Base-by-base conservation (phyloP, 2,329 filamentous ascomycete species). In the Elsinoe batatas region DNA sequence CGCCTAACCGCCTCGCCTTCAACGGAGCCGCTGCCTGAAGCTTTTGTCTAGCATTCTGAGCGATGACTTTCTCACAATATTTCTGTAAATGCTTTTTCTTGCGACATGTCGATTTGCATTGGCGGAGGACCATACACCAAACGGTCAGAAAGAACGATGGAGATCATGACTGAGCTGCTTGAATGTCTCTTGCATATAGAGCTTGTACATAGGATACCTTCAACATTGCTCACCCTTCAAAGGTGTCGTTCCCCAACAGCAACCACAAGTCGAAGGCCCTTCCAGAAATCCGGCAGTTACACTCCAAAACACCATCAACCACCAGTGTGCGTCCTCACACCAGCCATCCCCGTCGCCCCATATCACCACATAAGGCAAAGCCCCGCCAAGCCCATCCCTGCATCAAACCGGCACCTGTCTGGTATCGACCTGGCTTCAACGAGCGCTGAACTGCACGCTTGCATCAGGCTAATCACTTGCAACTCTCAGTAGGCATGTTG, bases 1-100 rank as follows among this genome's bases (percentile, higher is more conserved):
- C 51, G 32, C 44, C 44, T 1, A 59, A 59, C 49, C 46, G 47
- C 3, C 54, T 59, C 17, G 56, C 56, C n/a, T 59, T 54, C 49
- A 59, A 59, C 53, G 46, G 53, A 17, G 58, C 51, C 13, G 36
- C 51, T 15, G 36, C 43, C 17, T 59, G 53, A 40, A 22, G n/a
- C 30, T 49, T 13, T 15, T 1, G 2, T 18, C 12, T 11, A 26
- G 33, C n/a, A n/a, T 35, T 26, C 13, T 38, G 49, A 40, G 33
- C 13, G 35, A 40, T 3, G 26, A 5, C 26, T 50, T 12, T 33
- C 40, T 1, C 12, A 6, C 13, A 49, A 22, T 17, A 22, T 22
- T 54, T 33, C 37, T 42, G 20, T 53, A 42, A 32, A 53, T 37
- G 32, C 8, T 22, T 22, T 26, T 44, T 30, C 22, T 30, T 30